Conservation (phyloP, 2,329 filamentous ascomycete species). For the Talaromyces marneffei region DNA sequence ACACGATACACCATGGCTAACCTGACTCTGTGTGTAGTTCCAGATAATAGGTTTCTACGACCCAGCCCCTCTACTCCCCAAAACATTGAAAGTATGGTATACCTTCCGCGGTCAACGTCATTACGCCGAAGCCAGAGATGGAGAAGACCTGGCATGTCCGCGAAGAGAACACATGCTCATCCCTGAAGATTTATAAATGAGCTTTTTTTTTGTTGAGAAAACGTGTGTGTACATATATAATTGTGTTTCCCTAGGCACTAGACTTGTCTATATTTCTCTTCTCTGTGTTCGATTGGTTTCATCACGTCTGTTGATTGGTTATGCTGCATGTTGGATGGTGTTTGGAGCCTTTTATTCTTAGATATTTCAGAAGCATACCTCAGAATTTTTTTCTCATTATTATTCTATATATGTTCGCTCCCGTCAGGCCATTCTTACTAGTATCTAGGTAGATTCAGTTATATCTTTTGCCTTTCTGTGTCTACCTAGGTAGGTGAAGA, state of each 20-base stretch:
- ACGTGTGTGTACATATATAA: not conserved
- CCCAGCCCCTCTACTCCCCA: conserved; percentile 37
- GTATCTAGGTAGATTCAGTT: not conserved
- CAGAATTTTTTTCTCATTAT: not conserved
- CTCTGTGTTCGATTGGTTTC: not conserved
- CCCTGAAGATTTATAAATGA: conserved; percentile 8
- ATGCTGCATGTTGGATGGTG: conserved; percentile 4
- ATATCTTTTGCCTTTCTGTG: not conserved
- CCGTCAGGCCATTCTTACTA: no score
- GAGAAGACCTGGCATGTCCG: conserved; percentile 34
- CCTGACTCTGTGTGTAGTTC: conserved; percentile 28
- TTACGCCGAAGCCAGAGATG: conserved; percentile 33
- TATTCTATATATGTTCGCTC: not conserved
- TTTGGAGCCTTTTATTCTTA: not conserved
- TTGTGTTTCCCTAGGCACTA: not conserved
- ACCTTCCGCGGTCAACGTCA: conserved; percentile 36
- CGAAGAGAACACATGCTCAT: conserved; percentile 31
- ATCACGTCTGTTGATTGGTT: not conserved
- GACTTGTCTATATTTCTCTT: not conserved
- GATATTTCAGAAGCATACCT: not conserved
- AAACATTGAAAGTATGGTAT: conserved; percentile 39
- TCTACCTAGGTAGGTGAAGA: not conserved
- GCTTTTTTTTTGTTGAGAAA: not conserved
- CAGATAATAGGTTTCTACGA: conserved; percentile 42
- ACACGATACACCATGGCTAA: not conserved